Evolutionary conservation across 2,329 filamentous ascomycete genomes (phyloP).

Genomic region (Aureobasidium leucospermi): DNA sequence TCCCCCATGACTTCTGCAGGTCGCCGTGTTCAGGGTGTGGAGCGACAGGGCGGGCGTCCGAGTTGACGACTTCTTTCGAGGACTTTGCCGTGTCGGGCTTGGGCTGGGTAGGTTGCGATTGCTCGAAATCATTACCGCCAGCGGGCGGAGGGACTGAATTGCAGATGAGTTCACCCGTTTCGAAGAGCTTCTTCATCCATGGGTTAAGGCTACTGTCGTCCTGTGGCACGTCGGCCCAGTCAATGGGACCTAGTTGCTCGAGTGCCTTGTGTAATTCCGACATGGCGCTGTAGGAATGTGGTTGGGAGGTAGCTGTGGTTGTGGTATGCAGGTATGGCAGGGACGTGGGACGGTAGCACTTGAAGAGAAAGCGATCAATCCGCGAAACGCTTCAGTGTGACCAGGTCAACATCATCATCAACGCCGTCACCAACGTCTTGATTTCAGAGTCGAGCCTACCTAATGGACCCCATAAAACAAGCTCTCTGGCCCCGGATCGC

Average conservation of each 20-base stretch:
- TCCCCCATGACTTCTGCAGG: slow-evolving; percentile 77
- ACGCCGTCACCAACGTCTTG: background rate
- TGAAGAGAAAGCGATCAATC: background rate
- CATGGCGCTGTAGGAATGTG: slow-evolving; percentile 21
- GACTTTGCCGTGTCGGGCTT: slow-evolving; percentile 46
- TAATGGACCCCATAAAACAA: slow-evolving; percentile 1
- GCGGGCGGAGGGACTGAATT: slow-evolving; percentile 65
- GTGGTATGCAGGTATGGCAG: background rate
- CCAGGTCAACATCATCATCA: slow-evolving; percentile 7
- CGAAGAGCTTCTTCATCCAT: slow-evolving; percentile 36
- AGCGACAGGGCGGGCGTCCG: slow-evolving; percentile 42
- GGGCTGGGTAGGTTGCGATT: slow-evolving; percentile 49
- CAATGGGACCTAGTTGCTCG: slow-evolving; percentile 35
- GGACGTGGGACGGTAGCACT: background rate
- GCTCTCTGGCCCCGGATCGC: background rate
- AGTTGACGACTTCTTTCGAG: slow-evolving; percentile 46
- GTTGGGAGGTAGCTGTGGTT: background rate
- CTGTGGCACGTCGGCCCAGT: slow-evolving; percentile 39
- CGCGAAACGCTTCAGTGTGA: background rate
- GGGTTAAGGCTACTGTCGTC: slow-evolving; percentile 28
- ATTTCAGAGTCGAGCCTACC: background rate
- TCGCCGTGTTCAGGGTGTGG: slow-evolving; percentile 47
- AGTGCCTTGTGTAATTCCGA: slow-evolving; percentile 40
- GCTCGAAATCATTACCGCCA: slow-evolving; percentile 36
- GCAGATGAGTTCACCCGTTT: slow-evolving; percentile 60